A percentile compares a stretch with the other conserved stretches of the same genome.
Evolutionary conservation across 106 monocot species (phyloP).

Genomic region (Amphibolis antarctica): DNA sequence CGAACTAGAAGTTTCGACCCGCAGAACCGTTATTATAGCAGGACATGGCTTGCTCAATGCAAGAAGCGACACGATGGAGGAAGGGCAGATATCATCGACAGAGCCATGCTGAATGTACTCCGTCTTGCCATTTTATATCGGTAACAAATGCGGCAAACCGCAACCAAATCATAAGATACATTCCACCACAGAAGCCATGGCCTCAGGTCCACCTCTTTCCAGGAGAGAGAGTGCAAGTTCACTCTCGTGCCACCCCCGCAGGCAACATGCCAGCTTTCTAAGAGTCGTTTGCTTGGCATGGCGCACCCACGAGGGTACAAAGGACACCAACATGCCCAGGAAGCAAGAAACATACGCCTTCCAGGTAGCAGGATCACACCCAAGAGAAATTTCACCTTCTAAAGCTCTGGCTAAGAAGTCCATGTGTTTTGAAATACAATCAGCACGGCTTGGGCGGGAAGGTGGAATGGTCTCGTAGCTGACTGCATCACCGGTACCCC

Average conservation of each 20-base stretch:
- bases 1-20: no score
- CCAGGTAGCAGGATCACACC: slow-evolving; percentile 59
- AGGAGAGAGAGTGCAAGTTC: slow-evolving; percentile 64
- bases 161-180: slow-evolving; percentile 4
- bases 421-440: slow-evolving; percentile 36
- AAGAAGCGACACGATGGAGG: no score
- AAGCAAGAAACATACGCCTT: slow-evolving; percentile 64
- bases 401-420: slow-evolving; percentile 54
- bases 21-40: no score
- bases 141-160: not conserved
- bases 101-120: no score
- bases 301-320: slow-evolving; percentile 55
- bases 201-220: slow-evolving; percentile 45
- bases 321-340: slow-evolving; percentile 45
- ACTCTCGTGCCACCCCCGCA: slow-evolving; percentile 63
- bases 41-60: no score
- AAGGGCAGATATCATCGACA: no score
- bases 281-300: slow-evolving; percentile 46
- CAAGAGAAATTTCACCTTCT: slow-evolving; percentile 49
- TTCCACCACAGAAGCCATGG: slow-evolving; percentile 33
- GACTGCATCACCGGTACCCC: slow-evolving; percentile 43
- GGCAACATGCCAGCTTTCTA: slow-evolving; percentile 37
- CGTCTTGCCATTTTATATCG: not conserved
- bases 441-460: slow-evolving; percentile 18
- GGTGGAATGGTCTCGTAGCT: not conserved